phyloP scores from a whole-genome alignment of 352 stramenopile genomes.

The Pythium periplocum region DNA sequence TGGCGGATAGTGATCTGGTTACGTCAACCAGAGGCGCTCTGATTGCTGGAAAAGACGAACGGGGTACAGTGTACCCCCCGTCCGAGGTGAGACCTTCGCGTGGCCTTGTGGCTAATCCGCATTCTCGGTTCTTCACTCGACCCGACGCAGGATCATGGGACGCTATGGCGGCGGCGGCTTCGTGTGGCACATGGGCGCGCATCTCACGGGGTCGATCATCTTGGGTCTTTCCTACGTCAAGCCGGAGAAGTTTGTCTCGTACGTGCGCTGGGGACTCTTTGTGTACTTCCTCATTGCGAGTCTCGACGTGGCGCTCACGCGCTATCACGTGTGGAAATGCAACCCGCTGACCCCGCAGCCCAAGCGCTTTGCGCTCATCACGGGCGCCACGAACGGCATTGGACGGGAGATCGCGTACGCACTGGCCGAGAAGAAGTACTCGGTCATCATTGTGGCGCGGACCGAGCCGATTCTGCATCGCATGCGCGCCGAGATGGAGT shows the following conservation, averaged over 20 bases:
- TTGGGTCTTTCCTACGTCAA: conserved; percentile 43
- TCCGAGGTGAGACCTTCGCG: no score
- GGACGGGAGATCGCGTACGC: conserved; percentile 75
- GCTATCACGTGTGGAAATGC: conserved; percentile 66
- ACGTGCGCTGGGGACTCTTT: conserved; percentile 47
- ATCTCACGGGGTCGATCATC: conserved; percentile 41
- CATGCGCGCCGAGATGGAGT: conserved; percentile 70
- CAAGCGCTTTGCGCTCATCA: conserved; percentile 65
- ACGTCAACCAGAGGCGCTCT: no score
- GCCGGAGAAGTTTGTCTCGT: conserved; percentile 23
- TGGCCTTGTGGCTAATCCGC: no score
- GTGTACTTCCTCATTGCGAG: conserved; percentile 43
- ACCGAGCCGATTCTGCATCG: conserved; percentile 54
- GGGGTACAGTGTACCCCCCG: no score
- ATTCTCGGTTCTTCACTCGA: no score
- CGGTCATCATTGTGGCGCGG: conserved; percentile 61
- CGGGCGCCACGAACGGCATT: conserved; percentile 66
- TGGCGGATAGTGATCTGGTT: no score
- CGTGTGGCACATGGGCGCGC: conserved; percentile 19
- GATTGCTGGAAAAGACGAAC: no score
- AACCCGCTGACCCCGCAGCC: conserved; percentile 37
- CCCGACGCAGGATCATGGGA: no score
- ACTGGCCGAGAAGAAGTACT: conserved; percentile 77
- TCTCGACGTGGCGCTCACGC: conserved; percentile 50
- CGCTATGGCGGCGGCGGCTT: conserved; percentile 1